Conservation (phyloP, 768 basidiomycete species). For the Trametes cingulata region DNA sequence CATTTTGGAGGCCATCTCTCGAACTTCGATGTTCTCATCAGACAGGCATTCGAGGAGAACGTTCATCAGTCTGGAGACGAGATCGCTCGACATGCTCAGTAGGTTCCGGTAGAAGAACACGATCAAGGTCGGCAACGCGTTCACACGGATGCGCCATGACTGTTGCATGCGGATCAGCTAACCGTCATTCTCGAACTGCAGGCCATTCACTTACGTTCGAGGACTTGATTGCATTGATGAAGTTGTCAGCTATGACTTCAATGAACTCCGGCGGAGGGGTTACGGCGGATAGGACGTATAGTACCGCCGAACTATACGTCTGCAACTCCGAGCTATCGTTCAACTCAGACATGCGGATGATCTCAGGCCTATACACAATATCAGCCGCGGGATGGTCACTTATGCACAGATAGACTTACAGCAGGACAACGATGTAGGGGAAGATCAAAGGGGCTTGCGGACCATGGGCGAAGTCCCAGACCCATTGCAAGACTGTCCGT, state of each 20-base stretch:
- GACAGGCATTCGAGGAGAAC: constrained; percentile 79
- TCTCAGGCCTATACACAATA: constrained; percentile 64
- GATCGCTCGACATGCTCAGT: constrained; percentile 66
- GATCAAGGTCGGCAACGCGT: constrained; percentile 84
- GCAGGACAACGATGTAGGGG: constrained; percentile 73
- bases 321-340: constrained; percentile 85
- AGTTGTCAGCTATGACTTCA: constrained; percentile 56
- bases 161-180: constrained; percentile 32
- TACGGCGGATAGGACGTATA: constrained; percentile 81
- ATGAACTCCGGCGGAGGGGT: constrained; percentile 71
- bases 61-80: constrained; percentile 75
- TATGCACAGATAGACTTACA: constrained; percentile 49
- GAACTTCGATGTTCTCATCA: constrained; percentile 91
- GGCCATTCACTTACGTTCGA: constrained; percentile 56
- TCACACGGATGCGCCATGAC: constrained; percentile 91
- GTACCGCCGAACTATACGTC: constrained; percentile 73
- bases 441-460: constrained; percentile 74
- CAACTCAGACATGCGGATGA: constrained; percentile 87
- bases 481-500: constrained; percentile 70
- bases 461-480: constrained; percentile 76
- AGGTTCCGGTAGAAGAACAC: constrained; percentile 93
- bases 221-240: constrained; percentile 72
- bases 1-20: constrained; percentile 86
- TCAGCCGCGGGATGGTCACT: constrained; percentile 5
- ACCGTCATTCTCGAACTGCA: constrained; percentile 1